phyloP scores from a whole-genome alignment of 371 early-diverging fungal species.

The Mucor velutinosus region DNA sequence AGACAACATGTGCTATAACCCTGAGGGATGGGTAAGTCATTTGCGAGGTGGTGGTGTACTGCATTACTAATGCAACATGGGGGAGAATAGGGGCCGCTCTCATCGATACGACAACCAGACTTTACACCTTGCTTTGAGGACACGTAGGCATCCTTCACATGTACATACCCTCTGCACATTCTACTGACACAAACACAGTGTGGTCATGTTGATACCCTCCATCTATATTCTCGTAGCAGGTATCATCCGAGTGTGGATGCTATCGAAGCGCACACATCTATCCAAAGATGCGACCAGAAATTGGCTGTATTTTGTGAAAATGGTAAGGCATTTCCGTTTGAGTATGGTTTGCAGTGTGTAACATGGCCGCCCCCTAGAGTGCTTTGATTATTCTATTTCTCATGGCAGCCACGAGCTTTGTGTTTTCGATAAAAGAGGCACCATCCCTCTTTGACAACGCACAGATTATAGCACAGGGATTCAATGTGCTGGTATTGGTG shows the following conservation, averaged over 20 bases:
- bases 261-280: slow-evolving; percentile 14
- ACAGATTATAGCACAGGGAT: slow-evolving; percentile 8
- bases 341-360: neutral
- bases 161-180: neutral
- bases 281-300: slow-evolving; percentile 28
- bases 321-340: slow-evolving; percentile 27
- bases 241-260: slow-evolving; percentile 34
- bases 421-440: slow-evolving; percentile 2
- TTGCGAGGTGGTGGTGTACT: neutral
- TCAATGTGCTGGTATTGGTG: slow-evolving; percentile 27
- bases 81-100: slow-evolving; percentile 66
- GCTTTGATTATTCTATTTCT: slow-evolving; percentile 14
- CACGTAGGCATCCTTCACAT: slow-evolving; percentile 24
- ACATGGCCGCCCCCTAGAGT: neutral
- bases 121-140: slow-evolving; percentile 70
- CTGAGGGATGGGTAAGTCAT: slow-evolving; percentile 21
- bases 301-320: slow-evolving; percentile 43
- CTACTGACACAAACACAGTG: slow-evolving; percentile 3
- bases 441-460: slow-evolving; percentile 19
- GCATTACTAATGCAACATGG: neutral
- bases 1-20: slow-evolving; percentile 15
- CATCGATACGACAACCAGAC: slow-evolving; percentile 48
- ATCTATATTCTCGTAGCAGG: slow-evolving; percentile 44
- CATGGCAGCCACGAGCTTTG: slow-evolving; percentile 3
- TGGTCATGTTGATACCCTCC: slow-evolving; percentile 40